Evolutionary conservation across 1,139 yeast species (phyloP), one percentile per base, ranked within the genome.

Genomic region (Meyerozyma guilliermondii): DNA sequence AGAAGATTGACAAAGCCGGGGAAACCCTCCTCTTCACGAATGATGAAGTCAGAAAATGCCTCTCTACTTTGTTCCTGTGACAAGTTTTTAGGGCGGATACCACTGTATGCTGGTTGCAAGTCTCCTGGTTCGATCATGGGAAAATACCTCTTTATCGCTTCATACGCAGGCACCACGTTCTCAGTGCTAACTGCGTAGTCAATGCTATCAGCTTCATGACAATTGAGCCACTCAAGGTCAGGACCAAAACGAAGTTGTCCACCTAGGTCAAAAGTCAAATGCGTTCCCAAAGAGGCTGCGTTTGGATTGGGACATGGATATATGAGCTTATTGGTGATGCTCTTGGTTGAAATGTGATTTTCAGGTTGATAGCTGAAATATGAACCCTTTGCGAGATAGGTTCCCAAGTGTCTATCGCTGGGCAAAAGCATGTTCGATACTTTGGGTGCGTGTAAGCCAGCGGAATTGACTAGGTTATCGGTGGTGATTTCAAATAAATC

Each of bases 181-280:
- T 57, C 43, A 1, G 58, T 59, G 49, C 68, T 72, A 3, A 81
- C 83, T 4, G 65, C 54, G 46, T 78, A 76, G 54, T 80, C 79
- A 8, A 66, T 61, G n/a, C 59, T 59, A 20, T 59, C 59, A 1
- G 41, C 20, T 1, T 74, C 65, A 39, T 60, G 55, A 4, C 38
- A 46, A 10, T 76, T 74, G 3, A 86, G 77, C 89, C 95, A 88
- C 59, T 88, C 95, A 42, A 87, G 64, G 59, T 89, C 96, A 0
- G 97, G 97, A 0, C 97, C 97, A 59, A 89, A 89, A 50, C 80
- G 74, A 34, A 88, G 63, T 52, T 81, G 84, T 0, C 95, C 95
- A 3, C 87, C 92, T 42, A 89, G 63, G 55, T 87, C 95, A 39
- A 89, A 67, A 0, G 97, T 89, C 46, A 89, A 66, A 64, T 89